Evolutionary conservation across 257 asterid species (phyloP), one percentile per base, ranked within the genome.

Genomic region (Salvia splendens): DNA sequence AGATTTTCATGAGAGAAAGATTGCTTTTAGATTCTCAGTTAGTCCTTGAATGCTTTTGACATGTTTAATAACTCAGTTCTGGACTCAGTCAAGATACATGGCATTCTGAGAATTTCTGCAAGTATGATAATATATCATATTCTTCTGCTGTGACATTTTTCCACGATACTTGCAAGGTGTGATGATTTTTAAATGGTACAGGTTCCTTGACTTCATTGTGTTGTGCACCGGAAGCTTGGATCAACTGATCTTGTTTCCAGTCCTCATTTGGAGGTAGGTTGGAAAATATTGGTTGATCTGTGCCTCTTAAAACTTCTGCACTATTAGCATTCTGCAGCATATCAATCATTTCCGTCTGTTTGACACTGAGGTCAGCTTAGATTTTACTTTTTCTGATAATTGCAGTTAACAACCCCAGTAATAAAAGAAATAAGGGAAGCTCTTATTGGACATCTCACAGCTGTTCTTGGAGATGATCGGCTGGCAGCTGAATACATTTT

Each of bases 121-220:
- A 41, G 33, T 33, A 33, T 63, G 55, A 7, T 30, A 38, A 32
- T 6, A 36, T 16, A n/a, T 3, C 6, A 20, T 20, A 20, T 20
- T 6, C n/a, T 60, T 73, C 56, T 20, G 41, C 42, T 70, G 63
- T 63, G 51, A 4, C n/a, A 5, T 38, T 36, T 58, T 3, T 16
- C 38, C 32, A 42, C 12, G 66, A 15, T 16, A 41, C 4, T 48
- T 49, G 20, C 33, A 33, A 50, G 16, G 7, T 50, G 12, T 51
- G 59, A 55, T 68, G 28, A 45, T 60, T 35, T 15, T 52, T 51
- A 57, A 30, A 61, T 51, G 73, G 77, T 83, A 43, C 67, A 90
- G 95, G 97, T 88, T 43, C 97, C 99, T 62, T 86, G 93, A 20
- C 85, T 93, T 65, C 97, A 93, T 73, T 93, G 97, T 79, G 74